Base-by-base conservation (phyloP, 306 rosid genomes). In the Lathyrus aphaca region DNA sequence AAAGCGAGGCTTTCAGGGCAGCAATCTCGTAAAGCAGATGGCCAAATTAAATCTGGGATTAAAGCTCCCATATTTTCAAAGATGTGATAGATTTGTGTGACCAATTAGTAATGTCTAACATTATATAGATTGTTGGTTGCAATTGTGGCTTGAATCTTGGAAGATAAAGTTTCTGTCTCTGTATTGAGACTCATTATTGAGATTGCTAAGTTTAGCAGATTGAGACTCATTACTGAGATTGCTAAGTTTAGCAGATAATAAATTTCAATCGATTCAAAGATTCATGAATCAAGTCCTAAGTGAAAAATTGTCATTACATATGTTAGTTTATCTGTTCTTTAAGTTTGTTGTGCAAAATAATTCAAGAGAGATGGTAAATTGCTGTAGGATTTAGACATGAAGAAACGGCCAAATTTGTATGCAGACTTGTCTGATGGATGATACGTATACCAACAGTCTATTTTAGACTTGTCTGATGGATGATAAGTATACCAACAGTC, bases 41-140 rank as follows among this genome's bases (percentile, higher is more conserved):
- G 61, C 16, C 68, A 13, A 66, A 76, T 45, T 10, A 50, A 67
- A 42, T 64, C 86, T 8, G 80, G 77, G 62, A 27, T 8, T 53
- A 82, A 75, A 69, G 46, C 68, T 25, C 27, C 50, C 3, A 66
- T 82, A 45, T 64, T 69, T 73, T 92, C 96, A 32, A 92, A 88
- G 83, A 79, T 90, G 81, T 90, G 64, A 44, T 39, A 38, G 68
- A 44, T 56, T 60, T 42, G 6, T 74, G 60, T 14, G 49, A 43
- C 46, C 35, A 66, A 17, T 58, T 32, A 30, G 43, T 14, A 19
- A 30, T 30, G 43, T 8, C 42, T 4, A 14, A 14, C 19, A 30
- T 58, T 15, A 35, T 35, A 59, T 59, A 16, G 4, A 35, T 59
- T 0, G 44, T n/a, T 49, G 61, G 55, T 19, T 74, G 69, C 49